Evolutionary conservation across 2,329 filamentous ascomycete species (phyloP).

Genomic region (Clarireedia monteithiana): DNA sequence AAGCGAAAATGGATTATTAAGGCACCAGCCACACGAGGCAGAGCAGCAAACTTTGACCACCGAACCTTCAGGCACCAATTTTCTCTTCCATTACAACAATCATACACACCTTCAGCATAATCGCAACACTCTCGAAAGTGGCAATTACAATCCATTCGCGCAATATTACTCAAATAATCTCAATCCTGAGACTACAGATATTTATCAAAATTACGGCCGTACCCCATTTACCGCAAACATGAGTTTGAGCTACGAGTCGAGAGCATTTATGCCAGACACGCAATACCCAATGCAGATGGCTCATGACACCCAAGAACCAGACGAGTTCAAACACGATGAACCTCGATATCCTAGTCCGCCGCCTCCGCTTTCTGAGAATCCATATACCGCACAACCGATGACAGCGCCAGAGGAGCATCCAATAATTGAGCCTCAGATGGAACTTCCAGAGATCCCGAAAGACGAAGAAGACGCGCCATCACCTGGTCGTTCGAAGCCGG

Average conservation of each 20-base stretch:
- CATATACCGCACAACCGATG: slow-evolving; percentile 23
- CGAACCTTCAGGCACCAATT: background rate
- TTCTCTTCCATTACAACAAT: background rate
- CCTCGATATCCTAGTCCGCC: slow-evolving; percentile 27
- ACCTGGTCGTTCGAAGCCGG: slow-evolving; percentile 37
- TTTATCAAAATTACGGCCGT: background rate
- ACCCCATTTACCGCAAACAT: slow-evolving; percentile 11
- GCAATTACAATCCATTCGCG: background rate
- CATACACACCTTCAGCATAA: slow-evolving; percentile 1
- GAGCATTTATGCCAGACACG: slow-evolving; percentile 17
- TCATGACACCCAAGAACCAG: slow-evolving; percentile 24
- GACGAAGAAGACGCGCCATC: slow-evolving; percentile 26
- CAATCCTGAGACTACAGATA: background rate
- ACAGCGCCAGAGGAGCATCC: slow-evolving; percentile 16
- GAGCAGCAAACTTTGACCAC: background rate
- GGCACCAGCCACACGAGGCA: background rate
- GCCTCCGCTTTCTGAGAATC: slow-evolving; percentile 23
- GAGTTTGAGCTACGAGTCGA: slow-evolving; percentile 25
- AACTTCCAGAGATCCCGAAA: slow-evolving; percentile 22
- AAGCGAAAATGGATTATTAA: background rate
- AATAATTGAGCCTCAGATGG: slow-evolving; percentile 14
- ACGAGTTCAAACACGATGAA: slow-evolving; percentile 21
- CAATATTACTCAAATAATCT: background rate
- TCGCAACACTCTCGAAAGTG: slow-evolving; percentile 4
- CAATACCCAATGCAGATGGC: slow-evolving; percentile 25